Base-by-base conservation (phyloP, 192 early-diverging fungal genomes). In the Coemansia sp. region DNA sequence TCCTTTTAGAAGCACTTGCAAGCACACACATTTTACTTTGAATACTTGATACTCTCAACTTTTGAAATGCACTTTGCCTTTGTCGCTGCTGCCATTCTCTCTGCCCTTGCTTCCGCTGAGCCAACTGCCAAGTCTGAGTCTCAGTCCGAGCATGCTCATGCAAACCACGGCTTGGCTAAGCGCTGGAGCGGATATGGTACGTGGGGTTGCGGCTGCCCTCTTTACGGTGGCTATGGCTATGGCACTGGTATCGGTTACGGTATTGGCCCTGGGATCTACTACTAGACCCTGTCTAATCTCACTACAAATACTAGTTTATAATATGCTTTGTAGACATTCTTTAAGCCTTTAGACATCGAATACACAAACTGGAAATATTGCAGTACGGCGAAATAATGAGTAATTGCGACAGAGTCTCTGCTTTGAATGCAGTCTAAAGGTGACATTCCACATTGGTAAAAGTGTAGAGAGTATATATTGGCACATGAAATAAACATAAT, bases 41-140 rank as follows among this genome's bases (percentile, higher is more conserved):
- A 58, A 16, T n/a, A 33, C 55, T 58, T 32, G 2, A 33, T 7
- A 33, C 32, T 58, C 30, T 40, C 4, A 33, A 3, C 32, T 58
- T 58, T 35, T 8, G 14, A 38, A 61, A 61, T 61, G 59, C 59
- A 7, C 37, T 61, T 40, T 23, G 23, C 23, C 23, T 9, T 23
- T n/a, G 23, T 61, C n/a, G 21, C 19, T 5, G 6, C 37, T 16
- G 19, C 23, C 35, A 8, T 37, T 23, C n/a, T 61, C 37, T n/a
- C 38, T 61, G 59, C 59, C 8, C 3, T 61, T 40, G 38, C 14
- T 40, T 37, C 59, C 9, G 59, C 59, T 3, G 37, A 61, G 59
- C 59, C 59, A 21, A 23, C 38, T 3, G 37, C 35, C 6, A 61
- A 21, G 14, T 11, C 26, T 16, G 3, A 28, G 52, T 32, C 55